Percentiles rank a stretch among this genome's conserved stretches.
Conservation (phyloP, 2,329 filamentous ascomycete species). For the Monilinia vaccinii-corymbosi region DNA sequence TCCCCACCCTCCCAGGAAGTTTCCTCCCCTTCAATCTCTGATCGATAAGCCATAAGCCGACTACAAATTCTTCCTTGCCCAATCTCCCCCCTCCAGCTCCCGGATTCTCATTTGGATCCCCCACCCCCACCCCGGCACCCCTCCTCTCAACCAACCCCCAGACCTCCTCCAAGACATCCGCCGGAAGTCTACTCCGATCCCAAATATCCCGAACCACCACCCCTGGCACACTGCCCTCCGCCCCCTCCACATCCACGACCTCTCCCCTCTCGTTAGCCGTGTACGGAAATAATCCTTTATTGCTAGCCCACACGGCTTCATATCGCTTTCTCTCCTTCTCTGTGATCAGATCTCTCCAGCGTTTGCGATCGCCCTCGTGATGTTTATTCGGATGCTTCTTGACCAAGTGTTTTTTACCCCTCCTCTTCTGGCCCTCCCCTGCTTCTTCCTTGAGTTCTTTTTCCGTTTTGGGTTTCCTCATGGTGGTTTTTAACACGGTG, state of each 20-base stretch:
- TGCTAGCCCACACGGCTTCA: slow-evolving; percentile 78
- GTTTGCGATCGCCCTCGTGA: slow-evolving; percentile 63
- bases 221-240: slow-evolving; percentile 42
- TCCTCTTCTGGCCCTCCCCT: slow-evolving; percentile 41
- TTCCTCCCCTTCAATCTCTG: slow-evolving; percentile 73
- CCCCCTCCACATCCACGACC: slow-evolving; percentile 49
- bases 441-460: slow-evolving; percentile 47
- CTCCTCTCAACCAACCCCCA: slow-evolving; percentile 65
- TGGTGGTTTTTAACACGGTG: background rate
- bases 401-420: slow-evolving; percentile 44
- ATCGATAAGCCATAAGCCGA: slow-evolving; percentile 76
- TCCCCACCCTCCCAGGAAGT: slow-evolving; percentile 59
- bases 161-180: slow-evolving; percentile 61
- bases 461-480: slow-evolving; percentile 48
- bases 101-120: slow-evolving; percentile 37
- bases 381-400: slow-evolving; percentile 64
- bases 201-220: slow-evolving; percentile 59
- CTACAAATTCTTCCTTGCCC: slow-evolving; percentile 64
- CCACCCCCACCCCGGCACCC: slow-evolving; percentile 45
- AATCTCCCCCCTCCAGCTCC: slow-evolving; percentile 51
- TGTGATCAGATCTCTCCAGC: slow-evolving; percentile 70
- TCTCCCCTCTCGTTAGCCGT: slow-evolving; percentile 68
- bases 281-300: slow-evolving; percentile 52
- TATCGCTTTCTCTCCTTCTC: slow-evolving; percentile 68
- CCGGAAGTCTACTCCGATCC: slow-evolving; percentile 57